Evolutionary conservation across 129 eudicot genomes (phyloP).

Genomic region (Logfia minima): DNA sequence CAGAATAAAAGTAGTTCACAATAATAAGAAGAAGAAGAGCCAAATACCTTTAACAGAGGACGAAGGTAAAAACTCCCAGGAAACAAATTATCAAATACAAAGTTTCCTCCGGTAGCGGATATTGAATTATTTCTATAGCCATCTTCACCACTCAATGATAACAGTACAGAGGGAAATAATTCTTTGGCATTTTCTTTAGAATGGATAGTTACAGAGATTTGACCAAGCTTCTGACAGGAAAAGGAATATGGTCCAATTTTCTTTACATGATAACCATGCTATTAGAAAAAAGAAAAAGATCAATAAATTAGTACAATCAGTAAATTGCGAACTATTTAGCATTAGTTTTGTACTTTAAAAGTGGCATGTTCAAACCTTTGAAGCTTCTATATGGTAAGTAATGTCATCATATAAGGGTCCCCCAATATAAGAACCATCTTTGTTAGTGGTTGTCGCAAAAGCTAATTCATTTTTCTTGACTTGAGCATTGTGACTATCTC

Average conservation of each 20-base stretch:
- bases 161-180: conserved; percentile 80
- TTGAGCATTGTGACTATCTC: conserved; percentile 58
- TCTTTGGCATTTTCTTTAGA: conserved; percentile 67
- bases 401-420: conserved; percentile 97
- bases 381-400: conserved; percentile 72
- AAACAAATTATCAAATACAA: conserved; percentile 69
- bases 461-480: conserved; percentile 70
- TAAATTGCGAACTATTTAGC: not conserved
- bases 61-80: conserved; percentile 99
- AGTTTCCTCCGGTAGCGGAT: conserved; percentile 82
- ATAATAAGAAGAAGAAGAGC: conserved; percentile 6
- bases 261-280: conserved; percentile 91
- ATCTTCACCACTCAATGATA: conserved; percentile 97
- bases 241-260: conserved; percentile 71
- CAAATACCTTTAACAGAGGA: conserved; percentile 82
- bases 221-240: conserved; percentile 96
- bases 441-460: conserved; percentile 60
- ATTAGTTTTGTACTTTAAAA: not conserved
- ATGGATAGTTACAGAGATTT: conserved; percentile 68
- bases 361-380: conserved; percentile 61
- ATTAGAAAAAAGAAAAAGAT: conserved; percentile 25
- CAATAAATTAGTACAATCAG: conserved; percentile 7
- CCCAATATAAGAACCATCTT: conserved; percentile 66
- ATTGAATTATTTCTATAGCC: conserved; percentile 93
- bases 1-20: not conserved